Evolutionary conservation across 441 rosid genomes (phyloP).

Genomic region (Euphorbia neoarborescens): DNA sequence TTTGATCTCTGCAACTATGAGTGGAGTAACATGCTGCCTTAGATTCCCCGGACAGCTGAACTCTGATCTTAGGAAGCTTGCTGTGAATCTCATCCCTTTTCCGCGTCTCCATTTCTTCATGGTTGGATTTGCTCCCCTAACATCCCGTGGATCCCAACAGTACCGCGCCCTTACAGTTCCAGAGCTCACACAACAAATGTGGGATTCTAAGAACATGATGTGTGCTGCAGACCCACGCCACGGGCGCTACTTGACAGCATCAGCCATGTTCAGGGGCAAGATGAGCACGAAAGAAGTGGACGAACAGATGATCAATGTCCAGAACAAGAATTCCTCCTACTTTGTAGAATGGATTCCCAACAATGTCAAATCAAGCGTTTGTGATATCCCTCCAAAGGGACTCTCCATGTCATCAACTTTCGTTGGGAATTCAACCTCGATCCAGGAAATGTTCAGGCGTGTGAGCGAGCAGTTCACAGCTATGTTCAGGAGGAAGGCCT

Average conservation of each 20-base stretch:
- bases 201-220: constrained; percentile 26
- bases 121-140: constrained; percentile 26
- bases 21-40: constrained; percentile 39
- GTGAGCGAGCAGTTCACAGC: constrained; percentile 23
- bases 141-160: constrained; percentile 23
- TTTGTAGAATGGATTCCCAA: constrained; percentile 32
- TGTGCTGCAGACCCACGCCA: constrained; percentile 21
- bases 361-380: constrained; percentile 33
- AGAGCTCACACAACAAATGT: constrained; percentile 24
- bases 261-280: constrained; percentile 22
- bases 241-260: constrained; percentile 18
- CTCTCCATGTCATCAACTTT: constrained; percentile 35
- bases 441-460: constrained; percentile 25
- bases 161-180: constrained; percentile 23
- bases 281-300: constrained; percentile 23
- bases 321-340: constrained; percentile 22
- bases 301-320: constrained; percentile 21
- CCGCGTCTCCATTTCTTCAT: constrained; percentile 36
- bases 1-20: constrained; percentile 35
- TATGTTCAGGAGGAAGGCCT: constrained; percentile 24
- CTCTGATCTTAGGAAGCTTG: constrained; percentile 38
- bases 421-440: constrained; percentile 26
- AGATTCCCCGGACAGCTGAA: constrained; percentile 27
- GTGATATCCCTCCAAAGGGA: constrained; percentile 33
- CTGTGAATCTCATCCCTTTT: constrained; percentile 38